A percentile compares a stretch with the other conserved stretches of the same genome.
Evolutionary conservation across 2,329 filamentous ascomycete species (phyloP).

Genomic region (Aureobasidium pullulans): DNA sequence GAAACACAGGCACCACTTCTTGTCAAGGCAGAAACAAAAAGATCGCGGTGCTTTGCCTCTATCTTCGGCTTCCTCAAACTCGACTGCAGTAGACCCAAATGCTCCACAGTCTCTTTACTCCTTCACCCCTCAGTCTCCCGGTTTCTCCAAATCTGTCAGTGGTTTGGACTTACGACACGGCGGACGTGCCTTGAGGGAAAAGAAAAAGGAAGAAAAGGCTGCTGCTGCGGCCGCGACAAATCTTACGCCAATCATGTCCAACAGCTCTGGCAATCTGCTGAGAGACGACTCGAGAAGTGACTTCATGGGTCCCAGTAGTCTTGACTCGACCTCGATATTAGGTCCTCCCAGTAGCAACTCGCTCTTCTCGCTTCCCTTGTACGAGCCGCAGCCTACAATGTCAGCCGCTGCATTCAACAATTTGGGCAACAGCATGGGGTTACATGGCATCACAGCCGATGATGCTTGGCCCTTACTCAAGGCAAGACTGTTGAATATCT

Average conservation of each 20-base stretch:
- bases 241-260: slow-evolving; percentile 25
- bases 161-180: slow-evolving; percentile 72
- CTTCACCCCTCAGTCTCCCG: slow-evolving; percentile 69
- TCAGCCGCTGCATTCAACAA: slow-evolving; percentile 35
- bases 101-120: slow-evolving; percentile 72
- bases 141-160: slow-evolving; percentile 76
- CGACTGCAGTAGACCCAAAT: slow-evolving; percentile 64
- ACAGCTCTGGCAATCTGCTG: slow-evolving; percentile 20
- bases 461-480: slow-evolving; percentile 79
- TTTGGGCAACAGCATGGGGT: slow-evolving; percentile 40
- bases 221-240: slow-evolving; percentile 30
- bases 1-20: slow-evolving; percentile 67
- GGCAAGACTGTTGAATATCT: slow-evolving; percentile 67
- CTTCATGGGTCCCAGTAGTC: slow-evolving; percentile 19
- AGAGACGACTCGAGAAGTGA: slow-evolving; percentile 16
- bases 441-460: slow-evolving; percentile 48
- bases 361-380: slow-evolving; percentile 25
- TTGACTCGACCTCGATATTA: slow-evolving; percentile 15
- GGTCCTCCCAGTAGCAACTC: slow-evolving; percentile 23
- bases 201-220: slow-evolving; percentile 50
- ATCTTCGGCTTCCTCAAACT: slow-evolving; percentile 70
- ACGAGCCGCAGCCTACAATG: slow-evolving; percentile 25
- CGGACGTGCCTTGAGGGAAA: slow-evolving; percentile 68
- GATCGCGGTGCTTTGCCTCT: slow-evolving; percentile 62
- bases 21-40: slow-evolving; percentile 74